phyloP scores from a whole-genome alignment of 2,329 filamentous ascomycete genomes.

The Amauroascus verrucosus region DNA sequence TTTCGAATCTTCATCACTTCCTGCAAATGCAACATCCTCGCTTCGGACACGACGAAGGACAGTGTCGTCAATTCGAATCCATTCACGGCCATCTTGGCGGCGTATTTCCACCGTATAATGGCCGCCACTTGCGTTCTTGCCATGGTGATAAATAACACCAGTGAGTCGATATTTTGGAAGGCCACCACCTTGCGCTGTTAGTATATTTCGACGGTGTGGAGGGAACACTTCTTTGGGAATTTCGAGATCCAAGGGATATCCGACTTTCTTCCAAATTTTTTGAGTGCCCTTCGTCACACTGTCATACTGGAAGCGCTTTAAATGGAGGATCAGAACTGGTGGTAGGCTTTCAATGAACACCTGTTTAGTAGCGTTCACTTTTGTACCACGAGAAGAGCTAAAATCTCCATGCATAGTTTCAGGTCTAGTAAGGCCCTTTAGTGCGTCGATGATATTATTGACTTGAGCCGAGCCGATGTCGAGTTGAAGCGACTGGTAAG shows the following conservation, averaged over 20 bases:
- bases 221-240: slow-evolving; percentile 85
- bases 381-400: slow-evolving; percentile 63
- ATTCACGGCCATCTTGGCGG: slow-evolving; percentile 87
- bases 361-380: slow-evolving; percentile 77
- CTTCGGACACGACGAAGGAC: slow-evolving; percentile 72
- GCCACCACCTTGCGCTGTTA: slow-evolving; percentile 55
- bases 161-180: slow-evolving; percentile 77
- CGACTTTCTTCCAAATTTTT: slow-evolving; percentile 98
- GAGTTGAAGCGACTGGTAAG: slow-evolving; percentile 86
- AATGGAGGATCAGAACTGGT: slow-evolving; percentile 81
- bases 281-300: slow-evolving; percentile 69
- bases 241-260: slow-evolving; percentile 88
- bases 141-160: slow-evolving; percentile 92
- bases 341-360: slow-evolving; percentile 87
- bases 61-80: slow-evolving; percentile 94
- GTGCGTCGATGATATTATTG: slow-evolving; percentile 81
- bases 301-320: slow-evolving; percentile 97
- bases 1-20: slow-evolving; percentile 68
- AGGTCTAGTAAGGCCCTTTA: slow-evolving; percentile 71
- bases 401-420: slow-evolving; percentile 82
- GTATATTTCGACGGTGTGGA: slow-evolving; percentile 57
- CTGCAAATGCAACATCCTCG: slow-evolving; percentile 80
- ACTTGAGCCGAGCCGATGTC: slow-evolving; percentile 84
- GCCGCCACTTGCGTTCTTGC: slow-evolving; percentile 88
- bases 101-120: slow-evolving; percentile 98